A percentile compares a stretch with the other conserved stretches of the same genome.
phyloP scores from a whole-genome alignment of 306 rosid species.

The Malus sylvestris region DNA sequence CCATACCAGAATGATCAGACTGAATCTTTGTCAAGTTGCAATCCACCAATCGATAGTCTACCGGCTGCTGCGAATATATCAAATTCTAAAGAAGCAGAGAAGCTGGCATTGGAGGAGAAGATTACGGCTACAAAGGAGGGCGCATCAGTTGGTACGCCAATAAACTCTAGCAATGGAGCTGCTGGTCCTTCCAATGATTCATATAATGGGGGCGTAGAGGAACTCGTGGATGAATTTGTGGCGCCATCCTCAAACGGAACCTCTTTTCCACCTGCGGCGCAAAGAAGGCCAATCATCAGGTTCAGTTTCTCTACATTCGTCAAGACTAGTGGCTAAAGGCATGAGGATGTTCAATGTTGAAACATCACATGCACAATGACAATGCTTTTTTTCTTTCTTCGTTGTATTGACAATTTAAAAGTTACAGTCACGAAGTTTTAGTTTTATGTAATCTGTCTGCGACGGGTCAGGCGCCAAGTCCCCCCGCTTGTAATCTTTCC shows the following conservation, averaged over 20 bases:
- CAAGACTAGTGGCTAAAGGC: too few relatives aligned
- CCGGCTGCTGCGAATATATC: constrained; percentile 28
- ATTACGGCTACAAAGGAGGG: constrained; percentile 36
- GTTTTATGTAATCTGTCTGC: too few relatives aligned
- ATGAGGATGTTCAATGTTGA: too few relatives aligned
- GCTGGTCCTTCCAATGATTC: constrained; percentile 24
- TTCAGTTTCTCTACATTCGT: not conserved
- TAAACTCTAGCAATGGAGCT: constrained; percentile 26
- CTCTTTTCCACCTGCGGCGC: constrained; percentile 36
- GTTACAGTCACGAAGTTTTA: too few relatives aligned
- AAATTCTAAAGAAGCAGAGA: constrained; percentile 39
- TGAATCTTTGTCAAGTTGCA: constrained; percentile 26
- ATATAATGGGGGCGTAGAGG: constrained; percentile 53
- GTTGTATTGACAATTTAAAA: too few relatives aligned
- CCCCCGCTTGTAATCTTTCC: too few relatives aligned
- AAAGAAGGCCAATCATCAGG: constrained; percentile 75
- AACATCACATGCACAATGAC: too few relatives aligned
- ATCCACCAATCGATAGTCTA: constrained; percentile 16
- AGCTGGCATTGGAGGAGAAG: constrained; percentile 45
- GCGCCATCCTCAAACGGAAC: constrained; percentile 37
- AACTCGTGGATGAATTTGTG: constrained; percentile 42
- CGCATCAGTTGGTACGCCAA: constrained; percentile 22
- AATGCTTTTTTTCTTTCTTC: too few relatives aligned
- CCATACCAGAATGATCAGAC: constrained; percentile 33
- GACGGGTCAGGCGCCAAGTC: too few relatives aligned